Base-by-base conservation (phyloP, 345 rosid genomes). In the Gossypium arboreum region DNA sequence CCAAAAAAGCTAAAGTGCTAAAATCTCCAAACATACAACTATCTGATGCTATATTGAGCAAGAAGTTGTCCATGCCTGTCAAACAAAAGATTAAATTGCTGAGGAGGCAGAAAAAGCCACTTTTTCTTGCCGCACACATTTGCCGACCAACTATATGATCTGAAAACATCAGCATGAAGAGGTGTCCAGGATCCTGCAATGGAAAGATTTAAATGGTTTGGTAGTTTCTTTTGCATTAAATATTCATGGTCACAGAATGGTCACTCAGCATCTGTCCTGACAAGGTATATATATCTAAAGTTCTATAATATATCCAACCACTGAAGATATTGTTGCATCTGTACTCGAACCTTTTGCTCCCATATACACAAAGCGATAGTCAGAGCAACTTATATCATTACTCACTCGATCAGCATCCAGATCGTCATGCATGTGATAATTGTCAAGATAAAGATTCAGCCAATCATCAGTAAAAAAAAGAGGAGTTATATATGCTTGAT, bases 71-170 rank as follows among this genome's bases (percentile, higher is more conserved):
- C 88, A 78, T 81, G 79, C 98, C 98, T 90, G 84, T 93, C 98
- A 79, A 86, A 90, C 59, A 89, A 85, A 79, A 91, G 93, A 77
- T 88, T 87, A 77, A 79, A 62, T 73, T 95, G 99, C 55, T 83
- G 44, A 73, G 94, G 93, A 72, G 96, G 79, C 71, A 91, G 87
- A 72, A 93, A 89, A 75, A 89, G 81, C 98, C 97, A 94, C 78
- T 76, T 85, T 79, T 94, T 94, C 86, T 72, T 89, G 77, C 98
- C 98, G 55, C 98, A 94, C 2, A 90, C 94, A 43, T 93, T 95
- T 7, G 98, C 96, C 66, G 99, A 93, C 98, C 98, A 93, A 75
- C 96, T 95, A 77, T 86, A 93, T 27, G 99, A 93, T 83, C 97
- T 86, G 85, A 93, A 91, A 73, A 94, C 99, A 88, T 94, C 98